phyloP scores from a whole-genome alignment of 2,329 filamentous ascomycete species.

The Pseudocercospora ulei region DNA sequence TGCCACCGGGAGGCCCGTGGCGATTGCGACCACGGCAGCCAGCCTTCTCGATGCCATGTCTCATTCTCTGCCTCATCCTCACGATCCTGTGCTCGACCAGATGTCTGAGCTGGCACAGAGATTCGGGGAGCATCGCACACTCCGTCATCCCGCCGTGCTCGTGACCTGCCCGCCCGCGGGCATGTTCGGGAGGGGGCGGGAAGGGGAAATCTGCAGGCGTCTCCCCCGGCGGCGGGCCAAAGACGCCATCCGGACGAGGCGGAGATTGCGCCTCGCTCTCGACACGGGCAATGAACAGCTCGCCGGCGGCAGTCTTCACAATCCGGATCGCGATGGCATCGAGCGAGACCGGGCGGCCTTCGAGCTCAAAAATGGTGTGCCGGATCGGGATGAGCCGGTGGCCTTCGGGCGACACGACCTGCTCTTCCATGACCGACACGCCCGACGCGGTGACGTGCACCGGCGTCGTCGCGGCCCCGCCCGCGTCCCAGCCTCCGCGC shows the following conservation, averaged over 20 bases:
- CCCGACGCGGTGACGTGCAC: slow-evolving; percentile 28
- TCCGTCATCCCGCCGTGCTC: slow-evolving; percentile 30
- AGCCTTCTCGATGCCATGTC: slow-evolving; percentile 13
- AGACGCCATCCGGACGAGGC: slow-evolving; percentile 15
- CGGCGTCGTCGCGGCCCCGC: slow-evolving; percentile 33
- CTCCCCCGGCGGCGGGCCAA: slow-evolving; percentile 25
- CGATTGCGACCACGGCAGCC: slow-evolving; percentile 30
- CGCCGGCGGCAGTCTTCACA: slow-evolving; percentile 49
- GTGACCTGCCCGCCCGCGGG: slow-evolving; percentile 7
- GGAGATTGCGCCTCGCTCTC: slow-evolving; percentile 8
- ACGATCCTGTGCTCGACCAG: slow-evolving; percentile 43
- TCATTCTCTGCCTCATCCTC: slow-evolving; percentile 33
- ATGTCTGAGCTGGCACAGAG: slow-evolving; percentile 49
- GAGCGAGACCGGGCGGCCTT: slow-evolving; percentile 44
- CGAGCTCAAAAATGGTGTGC: slow-evolving; percentile 53
- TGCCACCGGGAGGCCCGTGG: slow-evolving; percentile 15
- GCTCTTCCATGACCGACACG: slow-evolving; percentile 35
- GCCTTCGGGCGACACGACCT: slow-evolving; percentile 45
- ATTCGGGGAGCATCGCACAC: slow-evolving; percentile 37
- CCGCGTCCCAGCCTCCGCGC: slow-evolving; percentile 22
- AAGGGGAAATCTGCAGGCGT: slow-evolving; percentile 13
- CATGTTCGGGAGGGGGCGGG: slow-evolving; percentile 10
- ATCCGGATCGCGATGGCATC: slow-evolving; percentile 52
- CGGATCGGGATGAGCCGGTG: slow-evolving; percentile 48
- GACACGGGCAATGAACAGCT: slow-evolving; percentile 46